Evolutionary conservation across 78 protist genomes (phyloP), one percentile per base, ranked within the genome.

Genomic region (Diacronema lutheri): DNA sequence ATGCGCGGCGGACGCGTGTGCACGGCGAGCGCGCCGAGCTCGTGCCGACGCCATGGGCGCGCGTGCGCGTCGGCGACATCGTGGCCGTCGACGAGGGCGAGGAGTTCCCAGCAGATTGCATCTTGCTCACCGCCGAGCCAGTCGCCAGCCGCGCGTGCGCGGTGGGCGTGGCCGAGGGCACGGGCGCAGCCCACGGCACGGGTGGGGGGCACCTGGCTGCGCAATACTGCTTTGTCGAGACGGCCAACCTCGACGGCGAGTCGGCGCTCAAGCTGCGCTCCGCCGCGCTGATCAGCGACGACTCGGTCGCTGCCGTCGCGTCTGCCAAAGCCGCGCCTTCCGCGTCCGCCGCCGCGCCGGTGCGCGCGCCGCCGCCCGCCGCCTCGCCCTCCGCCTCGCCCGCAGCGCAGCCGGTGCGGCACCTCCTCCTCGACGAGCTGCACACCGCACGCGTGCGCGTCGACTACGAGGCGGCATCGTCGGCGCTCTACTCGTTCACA

Each of bases 211-310:
- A n/a, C n/a, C n/a, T n/a, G n/a, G n/a, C n/a, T n/a, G n/a, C n/a
- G n/a, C n/a, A n/a, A n/a, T n/a, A 62, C 23, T 37, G 83, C 29
- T 62, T 46, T 29, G 69, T 83, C 11, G 80, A 83, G 57, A 88
- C 88, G 31, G 74, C 85, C 61, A 38, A 29, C 5, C 88, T 88
- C 31, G 88, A 88, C 84, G 91, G 91, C 57, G 91, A 88, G 61
- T 72, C 91, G 37, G 50, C 37, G 64, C 62, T 74, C 19, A 84
- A 88, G 80, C 26, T 69, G 60, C 79, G 79, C 35, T 33, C 41
- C 25, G 58, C 79, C n/a, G 31, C 71, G 16, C 16, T 23, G 14
- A 12, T n/a, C 14, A 12, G 21, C 25, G 19, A 12, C 31, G 19
- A n/a, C n/a, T n/a, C n/a, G n/a, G n/a, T n/a, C n/a, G n/a, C n/a